Percentiles rank a stretch among this genome's conserved stretches.
Conservation (phyloP, 176 grass and related monocot species). For the Puya raimondii region DNA sequence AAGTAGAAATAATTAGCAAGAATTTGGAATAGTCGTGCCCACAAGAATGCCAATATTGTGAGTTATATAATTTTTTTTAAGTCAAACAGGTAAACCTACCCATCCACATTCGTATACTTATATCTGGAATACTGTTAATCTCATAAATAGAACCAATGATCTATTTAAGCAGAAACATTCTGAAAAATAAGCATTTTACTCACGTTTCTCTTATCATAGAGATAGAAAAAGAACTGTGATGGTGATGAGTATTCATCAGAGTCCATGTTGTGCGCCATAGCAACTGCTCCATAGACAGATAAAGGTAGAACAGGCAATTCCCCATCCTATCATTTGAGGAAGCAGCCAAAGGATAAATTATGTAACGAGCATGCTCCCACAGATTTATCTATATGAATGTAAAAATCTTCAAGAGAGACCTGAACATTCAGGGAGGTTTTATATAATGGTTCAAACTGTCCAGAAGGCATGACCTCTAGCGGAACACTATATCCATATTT, state of each 20-base stretch:
- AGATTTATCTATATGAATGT: neutral
- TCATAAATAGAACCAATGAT: neutral
- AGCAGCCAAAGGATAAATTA: neutral
- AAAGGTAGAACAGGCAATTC: constrained; percentile 89
- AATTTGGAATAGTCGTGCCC: neutral
- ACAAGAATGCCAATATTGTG: neutral
- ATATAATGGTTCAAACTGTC: constrained; percentile 93
- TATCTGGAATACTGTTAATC: no score
- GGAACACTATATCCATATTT: constrained; percentile 63
- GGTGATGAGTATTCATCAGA: constrained; percentile 86
- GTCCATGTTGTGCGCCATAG: constrained; percentile 78
- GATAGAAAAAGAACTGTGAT: constrained; percentile 92
- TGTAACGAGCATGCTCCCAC: neutral
- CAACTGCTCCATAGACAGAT: constrained; percentile 87
- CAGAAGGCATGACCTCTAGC: constrained; percentile 78
- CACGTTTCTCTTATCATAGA: constrained; percentile 98
- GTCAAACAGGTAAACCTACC: neutral
- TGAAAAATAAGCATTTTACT: constrained; percentile 21
- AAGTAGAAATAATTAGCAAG: neutral
- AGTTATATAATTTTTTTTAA: neutral
- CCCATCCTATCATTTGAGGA: constrained; percentile 49
- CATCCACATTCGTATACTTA: no score
- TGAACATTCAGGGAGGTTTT: constrained; percentile 80
- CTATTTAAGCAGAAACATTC: neutral
- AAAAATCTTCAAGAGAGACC: constrained; percentile 27